Base-by-base conservation (phyloP, 1,284 basidiomycete species). In the Cryptococcus sp. region DNA sequence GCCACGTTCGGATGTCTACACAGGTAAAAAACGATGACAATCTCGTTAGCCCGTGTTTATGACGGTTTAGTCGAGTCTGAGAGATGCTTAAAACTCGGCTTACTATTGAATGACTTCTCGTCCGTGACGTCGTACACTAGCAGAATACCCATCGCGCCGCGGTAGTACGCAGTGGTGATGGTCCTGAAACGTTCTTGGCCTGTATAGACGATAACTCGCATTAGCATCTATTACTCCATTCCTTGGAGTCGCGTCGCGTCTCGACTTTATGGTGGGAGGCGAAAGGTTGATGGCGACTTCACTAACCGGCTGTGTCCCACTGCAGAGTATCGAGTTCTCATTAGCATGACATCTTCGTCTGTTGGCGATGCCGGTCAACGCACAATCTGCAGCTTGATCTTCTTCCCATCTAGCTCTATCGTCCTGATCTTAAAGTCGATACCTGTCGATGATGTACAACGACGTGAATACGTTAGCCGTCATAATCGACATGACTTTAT, bases 81-180 rank as follows among this genome's bases (percentile, higher is more conserved):
- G 13, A 29, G 16, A 38, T 3, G 34, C 19, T 80, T 25, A 45
- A 29, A 76, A n/a, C n/a, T n/a, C n/a, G n/a, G n/a, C 93, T 68
- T 69, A 97, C 95, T 98, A 77, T 93, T 90, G 82, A 99, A 99
- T 25, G 92, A 96, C 70, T 91, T 88, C 79, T 97, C 93, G 79
- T 99, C 95, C 29, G 96, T 99, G 43, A 99, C 93, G 76, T 99
- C 96, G 80, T 98, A 99, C 5, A 99, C 95, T 58, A 99, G 85
- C 55, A 99, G 83, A 73, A 99, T 99, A 54, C 96, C 96, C 95
- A 99, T 99, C 17, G 96, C 96, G 46, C 96, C 96, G 68, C 96
- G 89, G 83, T 99, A 99, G 81, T 99, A 99, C n/a, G 96, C 94
- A 10, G 95, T 97, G 45, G 96, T 99, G 79, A 99, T 99, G 46